Conservation (phyloP, 768 basidiomycete species). For the Naematelia encephala region DNA sequence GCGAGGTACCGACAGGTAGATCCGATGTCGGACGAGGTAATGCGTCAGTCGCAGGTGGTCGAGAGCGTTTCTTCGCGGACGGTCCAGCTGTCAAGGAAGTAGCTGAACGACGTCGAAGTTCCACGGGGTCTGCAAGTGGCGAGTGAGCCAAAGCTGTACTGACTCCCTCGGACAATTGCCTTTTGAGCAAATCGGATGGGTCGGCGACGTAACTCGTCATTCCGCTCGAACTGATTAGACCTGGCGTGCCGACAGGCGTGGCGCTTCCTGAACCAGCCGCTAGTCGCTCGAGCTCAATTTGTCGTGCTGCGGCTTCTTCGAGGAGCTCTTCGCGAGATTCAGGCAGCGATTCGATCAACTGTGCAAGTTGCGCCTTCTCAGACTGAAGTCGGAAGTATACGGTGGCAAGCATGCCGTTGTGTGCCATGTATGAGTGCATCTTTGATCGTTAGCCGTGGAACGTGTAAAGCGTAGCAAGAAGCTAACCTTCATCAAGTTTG, state of each 20-base stretch:
- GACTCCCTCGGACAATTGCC: slow-evolving; percentile 12
- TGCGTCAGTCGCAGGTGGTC: slow-evolving; percentile 17
- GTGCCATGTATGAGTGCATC: slow-evolving; percentile 88
- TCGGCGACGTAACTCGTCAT: slow-evolving; percentile 23
- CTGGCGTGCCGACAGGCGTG: slow-evolving; percentile 28
- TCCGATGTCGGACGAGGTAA: slow-evolving; percentile 27
- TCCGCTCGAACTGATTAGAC: slow-evolving; percentile 1
- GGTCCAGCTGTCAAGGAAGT: background rate
- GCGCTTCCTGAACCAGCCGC: slow-evolving; percentile 1
- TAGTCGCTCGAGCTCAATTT: slow-evolving; percentile 26
- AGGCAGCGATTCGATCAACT: slow-evolving; percentile 24
- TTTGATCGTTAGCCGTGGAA: slow-evolving; percentile 54
- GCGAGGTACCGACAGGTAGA: slow-evolving; percentile 43
- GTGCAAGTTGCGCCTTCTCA: slow-evolving; percentile 54
- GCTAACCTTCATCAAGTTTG: slow-evolving; percentile 52
- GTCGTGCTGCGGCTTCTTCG: slow-evolving; percentile 22
- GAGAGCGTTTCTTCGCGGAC: slow-evolving; percentile 10
- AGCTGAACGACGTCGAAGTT: background rate
- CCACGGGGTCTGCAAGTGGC: background rate
- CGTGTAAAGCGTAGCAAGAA: background rate
- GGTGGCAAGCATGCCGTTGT: slow-evolving; percentile 78
- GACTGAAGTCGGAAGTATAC: slow-evolving; percentile 38
- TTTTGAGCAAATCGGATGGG: slow-evolving; percentile 14
- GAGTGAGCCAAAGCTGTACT: background rate
- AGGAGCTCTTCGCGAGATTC: slow-evolving; percentile 36